Evolutionary conservation across 192 early-diverging fungal genomes (phyloP), one percentile per base, ranked within the genome.

Genomic region (Umbelopsis isabellina): DNA sequence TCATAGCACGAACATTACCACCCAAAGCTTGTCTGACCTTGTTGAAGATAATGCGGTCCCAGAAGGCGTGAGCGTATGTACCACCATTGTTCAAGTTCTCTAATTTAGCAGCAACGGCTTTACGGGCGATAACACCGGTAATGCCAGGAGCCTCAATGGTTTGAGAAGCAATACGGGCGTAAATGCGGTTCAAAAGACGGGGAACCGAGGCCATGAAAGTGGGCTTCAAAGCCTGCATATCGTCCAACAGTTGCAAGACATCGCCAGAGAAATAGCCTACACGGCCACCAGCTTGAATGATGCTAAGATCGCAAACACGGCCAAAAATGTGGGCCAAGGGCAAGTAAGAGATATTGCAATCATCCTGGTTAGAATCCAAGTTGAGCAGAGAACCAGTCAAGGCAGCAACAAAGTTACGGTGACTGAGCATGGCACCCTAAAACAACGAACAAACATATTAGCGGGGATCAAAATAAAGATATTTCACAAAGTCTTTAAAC

Each of bases 301-400:
- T 41, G 49, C 84, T 58, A 48, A 89, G 79, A 68, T 87, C 82
- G 16, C 83, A 74, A 66, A 89, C 64, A 25, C 93, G 89, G 68
- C 95, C 94, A 74, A 92, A 92, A 52, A 97, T 88, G 76, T 99
- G 96, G 10, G 95, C 91, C 41, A 99, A 78, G 20, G 97, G 95
- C 8, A 98, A 81, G 69, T 93, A 92, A 18, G 85, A 90, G 66
- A 92, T 77, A 23, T 46, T 66, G 25, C 61, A 44, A 52, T 80
- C 75, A 22, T 74, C 66, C 9, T 35, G 22, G 49, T 11, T 48
- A 23, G 48, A 72, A 65, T 51, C 55, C 46, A 76, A 46, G 33
- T 27, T 66, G 16, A 23, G 27, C 8, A 49, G 41, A 23, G 52
- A 67, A 22, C 68, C 75, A 12, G 78, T 69, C n/a, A 81, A 37